Evolutionary conservation across 306 rosid genomes (phyloP), one percentile per base, ranked within the genome.

Genomic region (Alnus glutinosa): DNA sequence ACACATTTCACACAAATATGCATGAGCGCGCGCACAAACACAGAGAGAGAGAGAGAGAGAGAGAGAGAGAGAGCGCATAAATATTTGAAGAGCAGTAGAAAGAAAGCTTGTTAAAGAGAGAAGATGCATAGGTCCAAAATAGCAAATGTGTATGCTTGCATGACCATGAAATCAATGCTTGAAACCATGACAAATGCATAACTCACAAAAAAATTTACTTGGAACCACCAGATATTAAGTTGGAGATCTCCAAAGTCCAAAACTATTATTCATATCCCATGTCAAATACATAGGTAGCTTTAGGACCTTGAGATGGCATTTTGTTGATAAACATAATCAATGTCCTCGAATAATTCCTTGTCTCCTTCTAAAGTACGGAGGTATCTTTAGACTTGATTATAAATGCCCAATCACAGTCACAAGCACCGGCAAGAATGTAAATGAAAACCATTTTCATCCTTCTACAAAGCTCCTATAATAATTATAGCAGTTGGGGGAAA

Each of bases 341-440:
- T 9, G 55, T 19, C 76, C 75, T 74, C 30, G 30, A 34, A 19
- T 75, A n/a, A 47, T n/a, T 48, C 55, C 61, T 37, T 76, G 23
- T 34, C 57, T 47, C 54, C 47, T 55, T 74, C 61, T 15, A 18
- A 55, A 12, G 52, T 32, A 28, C 52, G 12, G 7, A 34, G 23
- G 46, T n/a, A 70, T 55, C 18, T 77, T 55, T 58, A 69, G 68
- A 48, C 28, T 23, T 23, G 28, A 23, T 23, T 23, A 23, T 23
- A 23, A 23, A 23, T 23, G 28, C 28, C 28, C 28, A 23, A 55
- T 9, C 71, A 37, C 19, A 37, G 16, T 57, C 4, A 57, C 63
- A 19, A 5, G 79, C 58, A 54, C 75, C 75, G 32, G 59, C 32
- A 46, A 61, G 44, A 30, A 47, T 48, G 9, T 48, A 30, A 64